Percentiles rank a stretch among this genome's conserved stretches.
These are phyloP conservation scores for Fusarium devonianum DNA, from an alignment of 2,329 filamentous ascomycete genomes.

Conservation along the genomic window DNA sequence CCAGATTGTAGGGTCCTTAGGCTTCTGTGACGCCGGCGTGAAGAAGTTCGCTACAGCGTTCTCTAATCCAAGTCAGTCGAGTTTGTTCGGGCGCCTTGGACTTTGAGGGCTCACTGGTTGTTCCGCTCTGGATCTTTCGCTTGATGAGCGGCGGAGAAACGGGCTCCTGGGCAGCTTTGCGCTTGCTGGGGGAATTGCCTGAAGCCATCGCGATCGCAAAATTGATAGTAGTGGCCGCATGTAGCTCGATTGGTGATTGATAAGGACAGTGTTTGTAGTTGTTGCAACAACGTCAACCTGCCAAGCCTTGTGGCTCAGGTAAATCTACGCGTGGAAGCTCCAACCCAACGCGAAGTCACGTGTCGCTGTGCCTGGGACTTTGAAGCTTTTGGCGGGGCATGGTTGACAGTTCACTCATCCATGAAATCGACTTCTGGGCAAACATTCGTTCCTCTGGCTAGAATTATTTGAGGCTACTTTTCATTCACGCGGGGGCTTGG, in stretches of 20 bases:
- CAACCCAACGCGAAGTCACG: constrained; percentile 45
- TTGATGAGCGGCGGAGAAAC: constrained; percentile 63
- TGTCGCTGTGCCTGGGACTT: constrained; percentile 19
- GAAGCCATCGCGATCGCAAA: constrained; percentile 38
- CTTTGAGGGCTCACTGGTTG: constrained; percentile 49
- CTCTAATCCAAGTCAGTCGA: constrained; percentile 53
- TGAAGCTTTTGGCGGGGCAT: constrained; percentile 20
- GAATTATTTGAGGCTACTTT: background rate
- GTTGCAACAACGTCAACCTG: constrained; percentile 12
- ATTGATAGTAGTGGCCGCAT: constrained; percentile 22
- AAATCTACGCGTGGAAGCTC: constrained; percentile 19
- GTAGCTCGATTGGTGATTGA: background rate
- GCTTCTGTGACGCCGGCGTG: constrained; percentile 83
- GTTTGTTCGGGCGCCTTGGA: background rate
- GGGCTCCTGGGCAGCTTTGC: constrained; percentile 49
- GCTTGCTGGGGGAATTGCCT: constrained; percentile 40
- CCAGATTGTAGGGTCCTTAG: constrained; percentile 79
- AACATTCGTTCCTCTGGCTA: background rate
- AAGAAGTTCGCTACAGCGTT: constrained; percentile 84
- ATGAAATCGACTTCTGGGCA: background rate
- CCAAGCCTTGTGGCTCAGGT: constrained; percentile 12
- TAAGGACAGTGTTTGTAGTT: constrained; percentile 2
- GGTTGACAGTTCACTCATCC: background rate
- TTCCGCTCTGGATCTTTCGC: constrained; percentile 59
- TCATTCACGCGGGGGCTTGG: no score